Conservation (phyloP, 495 filamentous ascomycete species). For the Trichoderma reesei region DNA sequence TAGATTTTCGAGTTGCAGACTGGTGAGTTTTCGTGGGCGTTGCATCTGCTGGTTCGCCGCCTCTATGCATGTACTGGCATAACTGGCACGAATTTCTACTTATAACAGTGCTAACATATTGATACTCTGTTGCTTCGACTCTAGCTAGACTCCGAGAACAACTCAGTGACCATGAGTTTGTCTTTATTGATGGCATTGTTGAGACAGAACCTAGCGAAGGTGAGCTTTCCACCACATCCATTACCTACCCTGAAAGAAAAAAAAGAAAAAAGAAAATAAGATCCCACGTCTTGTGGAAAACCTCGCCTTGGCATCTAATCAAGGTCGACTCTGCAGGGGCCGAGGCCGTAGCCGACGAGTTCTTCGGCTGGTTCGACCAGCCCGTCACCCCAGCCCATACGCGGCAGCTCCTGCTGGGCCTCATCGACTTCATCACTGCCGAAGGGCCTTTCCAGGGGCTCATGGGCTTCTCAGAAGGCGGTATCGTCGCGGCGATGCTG, state of each 20-base stretch:
- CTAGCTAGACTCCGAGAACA: constrained; percentile 12
- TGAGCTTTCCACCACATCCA: background rate
- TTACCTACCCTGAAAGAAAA: background rate
- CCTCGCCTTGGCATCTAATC: no score
- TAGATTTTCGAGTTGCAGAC: constrained; percentile 14
- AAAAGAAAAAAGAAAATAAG: background rate
- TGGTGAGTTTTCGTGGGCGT: no score
- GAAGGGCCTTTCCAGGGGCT: constrained; percentile 55
- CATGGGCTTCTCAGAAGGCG: constrained; percentile 59
- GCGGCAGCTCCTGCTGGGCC: constrained; percentile 14
- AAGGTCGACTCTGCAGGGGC: constrained; percentile 14
- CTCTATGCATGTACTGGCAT: background rate
- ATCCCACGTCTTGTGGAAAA: no score
- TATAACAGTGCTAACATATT: background rate
- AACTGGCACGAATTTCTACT: background rate
- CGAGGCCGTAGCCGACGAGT: constrained; percentile 21
- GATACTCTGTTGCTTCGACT: background rate
- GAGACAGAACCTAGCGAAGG: constrained; percentile 14
- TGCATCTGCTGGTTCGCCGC: no score
- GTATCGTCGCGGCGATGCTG: constrained; percentile 42
- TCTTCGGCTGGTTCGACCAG: constrained; percentile 19
- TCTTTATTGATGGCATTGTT: constrained; percentile 21
- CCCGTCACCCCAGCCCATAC: constrained; percentile 15
- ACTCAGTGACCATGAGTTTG: constrained; percentile 19
- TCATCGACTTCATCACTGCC: constrained; percentile 19